phyloP scores from a whole-genome alignment of 2,329 filamentous ascomycete genomes.

The Aspergillus texensis region DNA sequence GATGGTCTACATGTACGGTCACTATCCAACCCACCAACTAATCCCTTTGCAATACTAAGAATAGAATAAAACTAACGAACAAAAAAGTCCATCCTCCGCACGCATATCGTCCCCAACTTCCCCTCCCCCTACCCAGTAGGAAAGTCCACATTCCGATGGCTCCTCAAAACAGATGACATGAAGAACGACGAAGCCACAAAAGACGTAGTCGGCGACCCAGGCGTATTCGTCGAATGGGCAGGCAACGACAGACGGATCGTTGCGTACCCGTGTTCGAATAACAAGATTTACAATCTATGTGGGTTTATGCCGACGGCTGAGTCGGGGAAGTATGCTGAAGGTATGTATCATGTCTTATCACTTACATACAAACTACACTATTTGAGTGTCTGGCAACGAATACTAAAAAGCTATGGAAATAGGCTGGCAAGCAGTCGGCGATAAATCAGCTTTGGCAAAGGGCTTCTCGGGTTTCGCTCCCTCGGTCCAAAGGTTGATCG shows the following conservation, averaged over 20 bases:
- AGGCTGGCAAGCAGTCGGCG: conserved; percentile 26
- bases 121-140: conserved; percentile 23
- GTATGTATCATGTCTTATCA: conserved; percentile 7
- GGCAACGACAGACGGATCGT: conserved; percentile 47
- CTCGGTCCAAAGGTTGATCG: conserved; percentile 19
- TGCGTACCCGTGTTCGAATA: conserved; percentile 50
- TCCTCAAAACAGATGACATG: conserved; percentile 22
- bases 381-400: too few species aligned
- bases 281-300: conserved; percentile 50
- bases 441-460: conserved; percentile 17
- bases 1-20: conserved; percentile 28
- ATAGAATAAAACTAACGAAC: not conserved
- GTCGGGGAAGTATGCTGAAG: conserved; percentile 29
- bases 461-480: conserved; percentile 24
- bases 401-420: not conserved
- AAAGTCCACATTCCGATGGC: conserved; percentile 32
- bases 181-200: conserved; percentile 13
- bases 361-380: not conserved
- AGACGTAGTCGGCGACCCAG: conserved; percentile 23
- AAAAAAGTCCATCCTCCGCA: conserved; percentile 26
- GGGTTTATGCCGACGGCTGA: conserved; percentile 50
- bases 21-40: not conserved
- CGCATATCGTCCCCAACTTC: conserved; percentile 19
- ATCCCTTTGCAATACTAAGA: not conserved
- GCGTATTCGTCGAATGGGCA: conserved; percentile 47